Base-by-base conservation (phyloP, 2,329 filamentous ascomycete species). In the Aspergillus fumigatus region DNA sequence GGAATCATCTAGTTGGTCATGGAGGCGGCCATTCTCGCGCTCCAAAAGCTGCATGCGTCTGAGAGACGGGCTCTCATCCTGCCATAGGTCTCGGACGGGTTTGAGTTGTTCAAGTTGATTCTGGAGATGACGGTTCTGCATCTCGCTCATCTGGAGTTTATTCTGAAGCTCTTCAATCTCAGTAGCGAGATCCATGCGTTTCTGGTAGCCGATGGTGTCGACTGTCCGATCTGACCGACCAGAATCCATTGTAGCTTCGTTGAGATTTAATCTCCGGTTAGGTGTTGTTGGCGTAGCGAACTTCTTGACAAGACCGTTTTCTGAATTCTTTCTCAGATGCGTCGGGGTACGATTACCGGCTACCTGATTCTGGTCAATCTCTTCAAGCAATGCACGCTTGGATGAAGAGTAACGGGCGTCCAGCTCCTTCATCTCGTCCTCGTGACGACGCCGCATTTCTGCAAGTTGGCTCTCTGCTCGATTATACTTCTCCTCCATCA, bases 1-100 rank as follows among this genome's bases (percentile, higher is more conserved):
- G 2, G 93, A 97, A 72, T 97, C 92, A 72, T 97, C 93, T 4
- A 97, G 86, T 84, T 96, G 90, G 61, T 96, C 91, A 68, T 97
- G 93, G 14, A 97, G 82, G 55, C 92, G 87, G 72, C 84, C 92
- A 75, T 97, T 97, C 70, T 90, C 93, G 65, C 91, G 86, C 74
- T 97, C 93, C 4, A 97, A 83, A 75, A 97, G 93, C 70, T 96
- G 89, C 67, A 96, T 88, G 17, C 94, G 87, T 54, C 88, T 84
- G 50, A 89, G 72, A 1, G 90, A 93, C 1, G 90, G 90, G 64
- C 87, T 93, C 48, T 94, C 87, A 43, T 93, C 88, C 55, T 85
- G 78, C 71, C 80, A 84, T 38, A 77, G 73, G 55, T 89, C 87
- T 25, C 82, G 82, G 5, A 76, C 76, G 3, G 87, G 84, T 0